These are phyloP conservation scores for Amanita inopinata DNA, from an alignment of 768 basidiomycete genomes.

Conservation along the genomic window DNA sequence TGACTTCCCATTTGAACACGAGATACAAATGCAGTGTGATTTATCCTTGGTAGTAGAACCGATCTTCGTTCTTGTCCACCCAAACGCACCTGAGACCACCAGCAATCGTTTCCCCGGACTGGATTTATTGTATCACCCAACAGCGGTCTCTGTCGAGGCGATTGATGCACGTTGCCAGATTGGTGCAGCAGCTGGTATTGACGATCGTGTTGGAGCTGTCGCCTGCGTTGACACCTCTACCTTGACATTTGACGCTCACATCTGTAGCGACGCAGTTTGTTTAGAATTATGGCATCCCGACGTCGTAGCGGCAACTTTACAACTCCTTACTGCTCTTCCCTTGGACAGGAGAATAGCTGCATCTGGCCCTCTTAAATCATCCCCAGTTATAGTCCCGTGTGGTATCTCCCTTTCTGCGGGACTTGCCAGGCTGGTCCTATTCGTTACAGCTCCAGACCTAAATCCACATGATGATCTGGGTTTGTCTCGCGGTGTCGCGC, in stretches of 20 bases:
- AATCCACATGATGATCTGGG: slow-evolving; percentile 60
- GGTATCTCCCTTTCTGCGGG: slow-evolving; percentile 51
- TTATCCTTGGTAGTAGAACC: slow-evolving; percentile 38
- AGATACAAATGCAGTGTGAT: slow-evolving; percentile 34
- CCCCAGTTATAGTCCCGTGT: slow-evolving; percentile 13
- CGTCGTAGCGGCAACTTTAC: slow-evolving; percentile 35
- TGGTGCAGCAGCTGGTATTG: slow-evolving; percentile 39
- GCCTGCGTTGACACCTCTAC: slow-evolving; percentile 35
- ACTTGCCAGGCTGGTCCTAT: slow-evolving; percentile 51
- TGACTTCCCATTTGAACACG: slow-evolving; percentile 24
- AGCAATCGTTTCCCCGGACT: slow-evolving; percentile 21
- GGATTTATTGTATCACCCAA: slow-evolving; percentile 36
- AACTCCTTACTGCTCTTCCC: slow-evolving; percentile 30
- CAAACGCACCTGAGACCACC: slow-evolving; percentile 13
- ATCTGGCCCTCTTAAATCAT: slow-evolving; percentile 8
- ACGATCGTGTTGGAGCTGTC: slow-evolving; percentile 32
- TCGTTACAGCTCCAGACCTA: slow-evolving; percentile 72
- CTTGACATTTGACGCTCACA: slow-evolving; percentile 33
- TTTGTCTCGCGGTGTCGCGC: slow-evolving; percentile 59
- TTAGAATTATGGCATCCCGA: slow-evolving; percentile 60
- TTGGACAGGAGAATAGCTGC: slow-evolving; percentile 22
- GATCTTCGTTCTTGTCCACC: slow-evolving; percentile 42
- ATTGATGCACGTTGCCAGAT: slow-evolving; percentile 38
- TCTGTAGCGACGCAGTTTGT: slow-evolving; percentile 47
- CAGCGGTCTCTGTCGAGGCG: slow-evolving; percentile 46